phyloP scores from a whole-genome alignment of 169 alveolate species.

The Plasmodium coatneyi region DNA sequence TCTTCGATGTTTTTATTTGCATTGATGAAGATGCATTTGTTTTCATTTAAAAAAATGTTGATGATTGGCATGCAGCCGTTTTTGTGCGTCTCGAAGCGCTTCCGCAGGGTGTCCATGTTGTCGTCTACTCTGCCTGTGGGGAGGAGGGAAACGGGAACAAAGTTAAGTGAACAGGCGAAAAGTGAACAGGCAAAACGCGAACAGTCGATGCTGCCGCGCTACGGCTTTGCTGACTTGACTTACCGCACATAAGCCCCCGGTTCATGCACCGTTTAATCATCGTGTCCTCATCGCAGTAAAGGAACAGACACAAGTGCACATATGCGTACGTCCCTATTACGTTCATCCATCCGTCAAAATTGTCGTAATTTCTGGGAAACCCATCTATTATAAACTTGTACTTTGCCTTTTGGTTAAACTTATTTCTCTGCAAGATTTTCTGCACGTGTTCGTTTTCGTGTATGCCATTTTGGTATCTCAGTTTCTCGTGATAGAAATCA shows the following conservation, averaged over 20 bases:
- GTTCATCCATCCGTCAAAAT: conserved; percentile 89
- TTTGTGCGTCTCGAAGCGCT: conserved; percentile 93
- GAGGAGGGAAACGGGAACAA: neutral
- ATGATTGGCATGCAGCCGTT: conserved; percentile 94
- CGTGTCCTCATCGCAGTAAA: conserved; percentile 79
- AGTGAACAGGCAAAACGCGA: neutral
- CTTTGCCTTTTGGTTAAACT: conserved; percentile 49
- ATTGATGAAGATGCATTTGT: conserved; percentile 86
- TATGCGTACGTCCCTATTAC: conserved; percentile 77
- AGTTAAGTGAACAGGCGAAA: neutral
- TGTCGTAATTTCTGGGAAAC: conserved; percentile 95
- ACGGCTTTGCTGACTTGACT: neutral
- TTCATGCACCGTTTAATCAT: conserved; percentile 77
- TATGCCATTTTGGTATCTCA: conserved; percentile 55
- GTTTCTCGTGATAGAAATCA: conserved; percentile 22
- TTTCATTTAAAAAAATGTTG: conserved; percentile 84
- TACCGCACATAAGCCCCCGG: conserved; percentile 79
- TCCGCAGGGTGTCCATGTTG: conserved; percentile 91
- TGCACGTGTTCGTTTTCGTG: conserved; percentile 55
- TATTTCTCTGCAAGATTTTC: conserved; percentile 52
- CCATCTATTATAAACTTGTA: conserved; percentile 94
- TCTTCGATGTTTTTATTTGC: conserved; percentile 85
- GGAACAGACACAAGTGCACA: conserved; percentile 76
- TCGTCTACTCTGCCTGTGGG: conserved; percentile 96
- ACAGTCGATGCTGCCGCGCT: conserved; percentile 20